A percentile compares a stretch with the other conserved stretches of the same genome.
Conservation (phyloP, 345 rosid species). For the Salix arbutifolia region DNA sequence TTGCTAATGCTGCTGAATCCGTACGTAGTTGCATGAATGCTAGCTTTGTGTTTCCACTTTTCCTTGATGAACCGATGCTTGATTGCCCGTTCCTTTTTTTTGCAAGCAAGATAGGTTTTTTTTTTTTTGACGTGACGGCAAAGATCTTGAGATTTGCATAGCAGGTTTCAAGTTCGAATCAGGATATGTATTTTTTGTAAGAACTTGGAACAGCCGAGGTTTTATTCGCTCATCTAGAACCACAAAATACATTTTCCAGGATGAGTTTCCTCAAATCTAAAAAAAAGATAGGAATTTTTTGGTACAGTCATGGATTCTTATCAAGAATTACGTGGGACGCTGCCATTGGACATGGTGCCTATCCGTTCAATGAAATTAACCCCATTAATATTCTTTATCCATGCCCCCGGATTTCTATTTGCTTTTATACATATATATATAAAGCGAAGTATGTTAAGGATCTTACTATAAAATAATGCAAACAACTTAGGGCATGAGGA, state of each 20-base stretch:
- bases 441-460: too few relatives aligned
- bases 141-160: rapidly evolving
- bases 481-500: too few relatives aligned
- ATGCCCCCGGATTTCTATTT: neutral
- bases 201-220: rapidly evolving
- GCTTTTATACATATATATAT: neutral
- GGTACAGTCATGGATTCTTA: neutral
- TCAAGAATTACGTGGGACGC: neutral
- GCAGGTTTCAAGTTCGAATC: rapidly evolving
- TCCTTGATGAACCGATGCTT: neutral
- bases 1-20: neutral
- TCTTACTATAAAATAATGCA: too few relatives aligned
- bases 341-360: neutral
- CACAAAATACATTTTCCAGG: too few relatives aligned
- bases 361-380: neutral
- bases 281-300: neutral
- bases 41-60: neutral
- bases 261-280: rapidly evolving
- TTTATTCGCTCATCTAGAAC: too few relatives aligned
- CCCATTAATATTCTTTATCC: neutral
- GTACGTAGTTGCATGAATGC: neutral
- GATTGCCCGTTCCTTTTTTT: neutral
- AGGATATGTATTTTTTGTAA: too few relatives aligned
- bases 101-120: neutral
- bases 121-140: too few relatives aligned